These are phyloP conservation scores for Penicillium waksmanii DNA, from an alignment of 495 filamentous ascomycete species.

Conservation along the genomic window DNA sequence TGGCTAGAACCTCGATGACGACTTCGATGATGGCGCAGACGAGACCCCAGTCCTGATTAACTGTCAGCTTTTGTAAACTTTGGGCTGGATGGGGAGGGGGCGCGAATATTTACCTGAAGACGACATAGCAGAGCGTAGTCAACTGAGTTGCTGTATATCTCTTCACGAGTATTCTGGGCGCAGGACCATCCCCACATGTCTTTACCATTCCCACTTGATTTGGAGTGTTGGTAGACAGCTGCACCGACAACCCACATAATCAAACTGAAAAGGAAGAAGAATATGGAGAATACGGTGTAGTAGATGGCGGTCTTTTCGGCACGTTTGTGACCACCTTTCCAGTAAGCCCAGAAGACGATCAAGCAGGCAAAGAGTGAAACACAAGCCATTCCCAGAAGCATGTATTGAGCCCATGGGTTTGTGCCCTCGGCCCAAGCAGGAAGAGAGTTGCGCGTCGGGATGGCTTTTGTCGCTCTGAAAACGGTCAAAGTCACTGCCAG, in stretches of 20 bases:
- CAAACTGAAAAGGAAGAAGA: constrained; percentile 92
- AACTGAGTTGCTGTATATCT: constrained; percentile 75
- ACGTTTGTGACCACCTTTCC: constrained; percentile 81
- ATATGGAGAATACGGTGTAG: constrained; percentile 88
- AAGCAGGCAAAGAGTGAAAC: constrained; percentile 80
- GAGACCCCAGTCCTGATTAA: constrained; percentile 81
- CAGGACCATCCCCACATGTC: constrained; percentile 99
- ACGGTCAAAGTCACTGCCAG: constrained; percentile 81
- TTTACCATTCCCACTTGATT: constrained; percentile 70
- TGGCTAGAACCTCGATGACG: constrained; percentile 87
- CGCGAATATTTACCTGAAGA: constrained; percentile 67
- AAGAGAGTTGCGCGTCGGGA: constrained; percentile 76
- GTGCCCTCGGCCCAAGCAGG: constrained; percentile 82
- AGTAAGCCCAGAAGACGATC: constrained; percentile 83
- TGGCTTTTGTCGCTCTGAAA: constrained; percentile 78
- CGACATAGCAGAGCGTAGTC: constrained; percentile 94
- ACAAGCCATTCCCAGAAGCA: constrained; percentile 74
- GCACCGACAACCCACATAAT: constrained; percentile 91
- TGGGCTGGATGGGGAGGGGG: neutral
- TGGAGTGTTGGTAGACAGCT: constrained; percentile 77
- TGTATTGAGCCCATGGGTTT: constrained; percentile 86
- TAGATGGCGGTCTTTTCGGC: constrained; percentile 93
- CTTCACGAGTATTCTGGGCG: constrained; percentile 77
- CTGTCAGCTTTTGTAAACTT: neutral
- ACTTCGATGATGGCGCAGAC: constrained; percentile 98